Evolutionary conservation across 1,139 yeast genomes (phyloP).

Genomic region (Neolecta irregularis): DNA sequence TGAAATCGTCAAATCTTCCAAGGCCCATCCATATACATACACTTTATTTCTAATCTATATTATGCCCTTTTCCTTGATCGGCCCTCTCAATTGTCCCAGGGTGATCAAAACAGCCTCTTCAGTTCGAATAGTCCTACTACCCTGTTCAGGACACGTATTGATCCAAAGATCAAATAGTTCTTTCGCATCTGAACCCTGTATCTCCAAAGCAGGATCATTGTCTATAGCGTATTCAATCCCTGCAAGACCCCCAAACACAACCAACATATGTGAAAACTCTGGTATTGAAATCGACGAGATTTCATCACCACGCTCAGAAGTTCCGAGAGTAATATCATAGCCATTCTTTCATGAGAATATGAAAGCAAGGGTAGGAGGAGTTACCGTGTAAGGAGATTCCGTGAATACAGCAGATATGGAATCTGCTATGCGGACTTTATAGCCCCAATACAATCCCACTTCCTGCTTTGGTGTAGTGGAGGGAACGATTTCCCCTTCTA

Average conservation of each 20-base stretch:
- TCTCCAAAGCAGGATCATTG: slow-evolving; percentile 7
- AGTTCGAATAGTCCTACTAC: slow-evolving; percentile 9
- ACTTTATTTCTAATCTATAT: not conserved
- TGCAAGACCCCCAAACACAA: slow-evolving; percentile 12
- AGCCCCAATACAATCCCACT: slow-evolving; percentile 14
- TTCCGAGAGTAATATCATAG: slow-evolving; percentile 5
- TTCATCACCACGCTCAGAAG: slow-evolving; percentile 11
- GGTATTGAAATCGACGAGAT: slow-evolving; percentile 7
- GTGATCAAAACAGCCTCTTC: slow-evolving; percentile 13
- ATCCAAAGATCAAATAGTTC: slow-evolving; percentile 13
- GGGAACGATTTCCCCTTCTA: slow-evolving; percentile 12
- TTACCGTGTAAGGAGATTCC: slow-evolving; percentile 9
- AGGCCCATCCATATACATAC: too few species aligned
- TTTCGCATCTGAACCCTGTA: slow-evolving; percentile 9
- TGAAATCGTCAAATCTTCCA: too few species aligned
- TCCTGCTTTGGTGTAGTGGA: slow-evolving; percentile 11
- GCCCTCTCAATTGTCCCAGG: slow-evolving; percentile 4
- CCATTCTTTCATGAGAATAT: slow-evolving; percentile 1
- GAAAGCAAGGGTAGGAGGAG: too few species aligned
- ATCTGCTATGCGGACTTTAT: slow-evolving; percentile 12
- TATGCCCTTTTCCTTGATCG: slow-evolving; percentile 1
- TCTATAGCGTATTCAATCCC: slow-evolving; percentile 11
- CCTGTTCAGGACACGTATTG: slow-evolving; percentile 10
- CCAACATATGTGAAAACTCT: slow-evolving; percentile 9
- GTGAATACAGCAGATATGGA: slow-evolving; percentile 12